Evolutionary conservation across 2,329 filamentous ascomycete species (phyloP).

Genomic region (Trichoderma gracile): DNA sequence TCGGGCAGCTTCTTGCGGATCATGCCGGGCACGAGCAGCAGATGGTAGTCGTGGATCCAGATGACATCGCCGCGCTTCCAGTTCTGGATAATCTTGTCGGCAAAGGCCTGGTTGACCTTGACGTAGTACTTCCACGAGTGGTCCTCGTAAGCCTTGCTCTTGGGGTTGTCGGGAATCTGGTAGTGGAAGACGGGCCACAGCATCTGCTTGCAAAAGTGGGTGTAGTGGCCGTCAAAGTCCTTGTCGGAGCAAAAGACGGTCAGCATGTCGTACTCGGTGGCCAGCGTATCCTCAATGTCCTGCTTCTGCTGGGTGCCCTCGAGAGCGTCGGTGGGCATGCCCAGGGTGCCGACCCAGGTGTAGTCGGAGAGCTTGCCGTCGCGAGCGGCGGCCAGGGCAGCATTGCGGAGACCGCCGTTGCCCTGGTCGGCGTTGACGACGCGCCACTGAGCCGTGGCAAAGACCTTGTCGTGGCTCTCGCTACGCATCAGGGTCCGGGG

Average conservation of each 20-base stretch:
- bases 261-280: constrained; percentile 78
- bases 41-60: constrained; percentile 95
- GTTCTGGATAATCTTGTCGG: constrained; percentile 83
- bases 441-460: constrained; percentile 77
- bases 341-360: constrained; percentile 88
- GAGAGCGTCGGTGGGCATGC: constrained; percentile 89
- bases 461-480: constrained; percentile 67
- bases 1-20: constrained; percentile 86
- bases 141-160: constrained; percentile 97
- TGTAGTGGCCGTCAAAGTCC: constrained; percentile 92
- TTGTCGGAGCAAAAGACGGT: constrained; percentile 85
- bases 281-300: constrained; percentile 79
- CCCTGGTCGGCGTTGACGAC: constrained; percentile 85
- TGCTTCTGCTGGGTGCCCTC: constrained; percentile 71
- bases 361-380: constrained; percentile 70
- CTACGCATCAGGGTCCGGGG: constrained; percentile 55
- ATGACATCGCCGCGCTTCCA: constrained; percentile 93
- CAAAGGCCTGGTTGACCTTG: constrained; percentile 89
- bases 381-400: constrained; percentile 74
- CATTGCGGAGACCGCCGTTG: constrained; percentile 89
- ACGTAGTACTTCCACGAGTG: constrained; percentile 96
- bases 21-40: constrained; percentile 86
- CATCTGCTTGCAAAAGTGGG: constrained; percentile 96
- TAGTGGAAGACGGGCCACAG: constrained; percentile 98
- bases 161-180: constrained; percentile 95